phyloP scores from a whole-genome alignment of 176 grass and related monocot genomes.

The Puya raimondii region DNA sequence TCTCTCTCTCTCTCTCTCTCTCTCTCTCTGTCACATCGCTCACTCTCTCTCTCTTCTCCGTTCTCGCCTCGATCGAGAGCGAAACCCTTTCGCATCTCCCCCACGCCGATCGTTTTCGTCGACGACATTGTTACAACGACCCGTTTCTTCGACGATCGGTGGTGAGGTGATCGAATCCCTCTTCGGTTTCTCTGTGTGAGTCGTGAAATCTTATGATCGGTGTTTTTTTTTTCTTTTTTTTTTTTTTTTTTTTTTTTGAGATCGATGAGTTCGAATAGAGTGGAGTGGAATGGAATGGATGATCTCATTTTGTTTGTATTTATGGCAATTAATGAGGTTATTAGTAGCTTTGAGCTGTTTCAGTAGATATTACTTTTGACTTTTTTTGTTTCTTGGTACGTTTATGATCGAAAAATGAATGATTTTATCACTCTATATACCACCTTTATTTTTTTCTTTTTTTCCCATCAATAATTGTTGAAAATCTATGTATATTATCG shows the following conservation, averaged over 20 bases:
- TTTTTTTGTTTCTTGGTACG: no score
- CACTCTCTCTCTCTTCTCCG: no score
- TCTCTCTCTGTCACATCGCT: no score
- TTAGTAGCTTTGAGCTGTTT: neutral
- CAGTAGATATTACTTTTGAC: no score
- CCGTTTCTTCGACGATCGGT: neutral
- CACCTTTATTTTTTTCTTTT: neutral
- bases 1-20: no score
- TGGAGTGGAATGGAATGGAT: neutral
- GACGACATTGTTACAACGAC: no score
- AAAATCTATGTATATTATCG: neutral
- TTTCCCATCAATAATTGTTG: neutral
- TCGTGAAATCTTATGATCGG: constrained; percentile 28
- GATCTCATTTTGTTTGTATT: neutral
- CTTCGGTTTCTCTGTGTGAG: constrained; percentile 1
- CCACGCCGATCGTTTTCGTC: no score
- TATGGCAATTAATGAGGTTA: neutral
- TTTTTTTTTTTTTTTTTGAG: neutral
- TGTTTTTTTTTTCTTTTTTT: neutral
- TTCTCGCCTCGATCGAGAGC: no score
- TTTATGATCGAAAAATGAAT: no score
- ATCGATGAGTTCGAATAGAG: neutral
- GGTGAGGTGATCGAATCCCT: neutral
- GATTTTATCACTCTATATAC: neutral
- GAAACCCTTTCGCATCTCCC: no score